These are phyloP conservation scores for Pythium pectinolyticum DNA, from an alignment of 352 stramenopile genomes.

Conservation along the genomic window DNA sequence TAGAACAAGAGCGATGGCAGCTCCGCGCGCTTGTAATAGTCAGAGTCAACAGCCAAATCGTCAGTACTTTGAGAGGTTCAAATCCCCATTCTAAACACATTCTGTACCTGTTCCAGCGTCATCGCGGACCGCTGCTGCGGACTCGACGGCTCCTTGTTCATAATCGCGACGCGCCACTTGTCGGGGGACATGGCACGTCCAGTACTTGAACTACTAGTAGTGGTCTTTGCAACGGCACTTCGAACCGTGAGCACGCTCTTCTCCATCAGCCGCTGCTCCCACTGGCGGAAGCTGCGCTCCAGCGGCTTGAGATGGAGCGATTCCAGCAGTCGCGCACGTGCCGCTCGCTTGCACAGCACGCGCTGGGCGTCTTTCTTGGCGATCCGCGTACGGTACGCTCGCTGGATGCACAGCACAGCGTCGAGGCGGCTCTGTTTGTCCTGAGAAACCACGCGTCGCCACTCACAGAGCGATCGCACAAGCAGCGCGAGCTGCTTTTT, in stretches of 20 bases:
- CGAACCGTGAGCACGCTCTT: constrained; percentile 45
- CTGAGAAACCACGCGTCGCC: constrained; percentile 5
- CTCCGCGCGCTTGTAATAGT: constrained; percentile 39
- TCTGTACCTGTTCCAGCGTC: constrained; percentile 57
- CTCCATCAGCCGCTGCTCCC: constrained; percentile 54
- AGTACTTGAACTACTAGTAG: too few species aligned
- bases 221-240: constrained; percentile 28
- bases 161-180: constrained; percentile 22
- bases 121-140: not conserved
- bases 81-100: too few species aligned
- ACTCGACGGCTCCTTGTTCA: constrained; percentile 10
- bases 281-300: constrained; percentile 57
- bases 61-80: too few species aligned
- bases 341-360: constrained; percentile 50
- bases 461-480: constrained; percentile 11
- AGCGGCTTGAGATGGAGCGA: constrained; percentile 53
- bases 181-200: constrained; percentile 5
- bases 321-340: constrained; percentile 45
- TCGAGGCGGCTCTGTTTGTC: constrained; percentile 10
- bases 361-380: constrained; percentile 44
- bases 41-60: not conserved
- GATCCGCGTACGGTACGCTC: constrained; percentile 41
- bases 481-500: constrained; percentile 14
- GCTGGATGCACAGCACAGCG: constrained; percentile 45
- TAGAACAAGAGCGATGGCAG: constrained; percentile 73